Percentiles rank a stretch among this genome's conserved stretches.
phyloP scores from a whole-genome alignment of 116 monocot genomes.

The Papilionanthe hybrid region DNA sequence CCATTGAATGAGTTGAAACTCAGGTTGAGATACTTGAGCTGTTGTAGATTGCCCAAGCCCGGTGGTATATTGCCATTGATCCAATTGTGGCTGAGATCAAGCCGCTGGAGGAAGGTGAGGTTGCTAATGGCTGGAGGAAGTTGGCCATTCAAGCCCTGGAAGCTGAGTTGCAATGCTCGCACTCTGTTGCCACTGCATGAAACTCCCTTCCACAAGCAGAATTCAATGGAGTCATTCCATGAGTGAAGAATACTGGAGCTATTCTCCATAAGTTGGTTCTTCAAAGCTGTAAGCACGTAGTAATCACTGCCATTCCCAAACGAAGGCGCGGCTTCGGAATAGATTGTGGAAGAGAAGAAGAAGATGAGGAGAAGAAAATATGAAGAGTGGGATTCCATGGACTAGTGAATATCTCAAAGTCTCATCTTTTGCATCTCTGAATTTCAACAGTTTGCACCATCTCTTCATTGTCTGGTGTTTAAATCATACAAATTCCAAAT shows the following conservation, averaged over 20 bases:
- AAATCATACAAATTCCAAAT: too few relatives aligned
- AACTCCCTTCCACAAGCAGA: slow-evolving; percentile 12
- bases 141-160: not conserved
- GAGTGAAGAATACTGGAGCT: not conserved
- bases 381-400: not conserved
- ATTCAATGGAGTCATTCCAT: slow-evolving; percentile 9
- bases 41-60: not conserved
- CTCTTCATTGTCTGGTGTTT: too few relatives aligned
- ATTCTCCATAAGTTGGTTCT: slow-evolving; percentile 2
- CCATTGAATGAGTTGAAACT: slow-evolving; percentile 14
- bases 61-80: not conserved
- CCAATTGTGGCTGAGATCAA: slow-evolving; percentile 1
- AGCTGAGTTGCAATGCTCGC: slow-evolving; percentile 7
- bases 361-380: not conserved
- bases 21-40: slow-evolving; percentile 6
- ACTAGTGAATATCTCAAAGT: not conserved
- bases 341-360: not conserved
- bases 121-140: slow-evolving; percentile 1
- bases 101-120: slow-evolving; percentile 6
- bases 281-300: not conserved
- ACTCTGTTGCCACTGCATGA: slow-evolving; percentile 5
- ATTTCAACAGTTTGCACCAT: too few relatives aligned
- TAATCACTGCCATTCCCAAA: not conserved
- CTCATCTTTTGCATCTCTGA: not conserved
- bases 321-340: not conserved